Base-by-base conservation (phyloP, 495 filamentous ascomycete genomes). In the Extremus antarcticus region DNA sequence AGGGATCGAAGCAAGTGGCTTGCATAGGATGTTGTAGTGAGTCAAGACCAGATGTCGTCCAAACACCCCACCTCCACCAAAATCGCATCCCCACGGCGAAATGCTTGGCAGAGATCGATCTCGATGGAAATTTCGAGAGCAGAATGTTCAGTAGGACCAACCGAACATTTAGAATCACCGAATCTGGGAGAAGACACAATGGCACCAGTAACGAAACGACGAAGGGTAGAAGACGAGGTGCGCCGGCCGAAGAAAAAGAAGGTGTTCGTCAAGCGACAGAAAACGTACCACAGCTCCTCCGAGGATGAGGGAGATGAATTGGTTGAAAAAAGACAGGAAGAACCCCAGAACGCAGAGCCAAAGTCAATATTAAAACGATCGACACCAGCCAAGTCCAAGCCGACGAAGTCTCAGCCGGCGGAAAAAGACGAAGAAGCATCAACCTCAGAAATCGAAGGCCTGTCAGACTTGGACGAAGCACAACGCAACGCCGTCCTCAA, bases 211-310 rank as follows among this genome's bases (percentile, higher is more conserved):
- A 46, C 21, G 1, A 71, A 70, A 55, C 53, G 66, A 41, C 38
- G 63, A 49, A 39, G 60, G 43, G 62, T 56, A 11, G 66, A 67
- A 40, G 66, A 70, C 11, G 62, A 60, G n/a, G 59, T 61, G 53
- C 60, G 60, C 2, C 60, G 56, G 46, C 51, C 59, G 20, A 64
- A 61, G 29, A 35, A 35, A n/a, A 70, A 69, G 58, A 64, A 63
- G 2, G 70, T 71, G 38, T 87, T 87, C 68, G 78, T 88, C 65
- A 82, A 80, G 63, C 82, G 85, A 70, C 78, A 85, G 60, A 70
- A 65, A 43, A 70, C 78, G 43, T 90, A 92, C 70, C 79, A 89
- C 77, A 87, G 84, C 74, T 80, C 79, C 63, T 74, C 78, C 49
- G 76, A 78, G 10, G 74, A 70, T 15, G 51, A 56, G 25, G 47